Evolutionary conservation across 192 early-diverging fungal species (phyloP).

Genomic region (Coemansia sp.): DNA sequence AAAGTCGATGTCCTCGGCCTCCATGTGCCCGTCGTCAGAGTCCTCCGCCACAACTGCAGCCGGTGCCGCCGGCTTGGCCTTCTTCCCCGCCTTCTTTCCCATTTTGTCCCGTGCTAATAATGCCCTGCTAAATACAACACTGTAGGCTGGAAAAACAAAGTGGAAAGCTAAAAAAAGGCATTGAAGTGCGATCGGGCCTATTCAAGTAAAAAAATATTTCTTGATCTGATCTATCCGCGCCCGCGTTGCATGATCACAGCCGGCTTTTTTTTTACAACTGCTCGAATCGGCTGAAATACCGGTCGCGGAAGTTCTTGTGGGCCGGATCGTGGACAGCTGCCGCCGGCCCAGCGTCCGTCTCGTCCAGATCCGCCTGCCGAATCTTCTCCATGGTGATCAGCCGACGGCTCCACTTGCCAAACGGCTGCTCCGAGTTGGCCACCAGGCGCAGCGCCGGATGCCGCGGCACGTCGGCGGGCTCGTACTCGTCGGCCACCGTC

Average conservation of each 20-base stretch:
- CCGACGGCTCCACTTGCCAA: slow-evolving; percentile 87
- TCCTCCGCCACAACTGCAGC: background rate
- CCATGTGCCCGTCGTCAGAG: slow-evolving; percentile 15
- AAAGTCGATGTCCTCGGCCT: slow-evolving; percentile 48
- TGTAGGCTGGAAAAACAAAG: background rate
- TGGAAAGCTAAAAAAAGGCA: too few relatives aligned
- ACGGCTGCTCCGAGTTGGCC: slow-evolving; percentile 91
- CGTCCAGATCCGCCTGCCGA: background rate
- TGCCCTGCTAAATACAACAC: background rate
- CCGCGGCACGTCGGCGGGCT: slow-evolving; percentile 70
- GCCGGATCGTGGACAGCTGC: slow-evolving; percentile 18
- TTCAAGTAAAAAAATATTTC: background rate
- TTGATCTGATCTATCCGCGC: background rate
- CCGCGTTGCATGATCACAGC: background rate
- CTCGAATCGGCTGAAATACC: slow-evolving; percentile 43
- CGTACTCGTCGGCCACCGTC: slow-evolving; percentile 81
- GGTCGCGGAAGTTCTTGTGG: slow-evolving; percentile 42
- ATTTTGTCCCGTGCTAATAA: background rate
- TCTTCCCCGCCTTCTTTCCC: background rate
- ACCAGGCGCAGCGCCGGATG: slow-evolving; percentile 79
- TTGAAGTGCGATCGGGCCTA: too few relatives aligned
- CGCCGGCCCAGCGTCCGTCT: background rate
- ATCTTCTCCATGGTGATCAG: slow-evolving; percentile 96
- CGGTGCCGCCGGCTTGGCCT: background rate
- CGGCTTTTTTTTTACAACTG: background rate